phyloP scores from a whole-genome alignment of 345 rosid genomes.

The Kandelia obovata region DNA sequence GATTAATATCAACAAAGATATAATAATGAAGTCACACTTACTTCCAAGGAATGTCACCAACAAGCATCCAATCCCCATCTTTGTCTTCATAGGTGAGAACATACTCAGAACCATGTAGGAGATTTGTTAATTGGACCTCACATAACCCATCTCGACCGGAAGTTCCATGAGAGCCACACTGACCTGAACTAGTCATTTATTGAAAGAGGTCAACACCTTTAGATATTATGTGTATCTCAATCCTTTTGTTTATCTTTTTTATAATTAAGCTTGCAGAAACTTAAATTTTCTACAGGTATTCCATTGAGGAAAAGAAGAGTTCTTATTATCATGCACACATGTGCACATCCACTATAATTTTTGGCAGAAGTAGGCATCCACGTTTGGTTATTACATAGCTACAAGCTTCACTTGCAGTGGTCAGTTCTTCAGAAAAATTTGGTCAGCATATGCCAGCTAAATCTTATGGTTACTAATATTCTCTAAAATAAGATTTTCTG shows the following conservation, averaged over 20 bases:
- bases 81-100: constrained; percentile 26
- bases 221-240: not conserved
- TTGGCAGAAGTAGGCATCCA: no score
- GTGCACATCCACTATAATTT: no score
- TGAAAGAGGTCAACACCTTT: constrained; percentile 11
- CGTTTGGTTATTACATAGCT: no score
- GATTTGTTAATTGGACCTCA: constrained; percentile 51
- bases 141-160: constrained; percentile 45
- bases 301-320: no score
- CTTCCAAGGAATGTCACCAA: constrained; percentile 30
- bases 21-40: constrained; percentile 11
- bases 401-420: not conserved
- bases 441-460: not conserved
- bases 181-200: constrained; percentile 38
- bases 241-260: not conserved
- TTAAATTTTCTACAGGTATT: no score
- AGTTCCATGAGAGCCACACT: constrained; percentile 51
- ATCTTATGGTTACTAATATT: not conserved
- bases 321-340: no score
- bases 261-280: no score
- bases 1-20: not conserved
- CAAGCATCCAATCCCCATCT: constrained; percentile 31
- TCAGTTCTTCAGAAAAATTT: not conserved
- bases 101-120: constrained; percentile 48
- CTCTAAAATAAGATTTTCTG: no score